Conservation (phyloP, 768 basidiomycete genomes). For the Termitomyces sp. region DNA sequence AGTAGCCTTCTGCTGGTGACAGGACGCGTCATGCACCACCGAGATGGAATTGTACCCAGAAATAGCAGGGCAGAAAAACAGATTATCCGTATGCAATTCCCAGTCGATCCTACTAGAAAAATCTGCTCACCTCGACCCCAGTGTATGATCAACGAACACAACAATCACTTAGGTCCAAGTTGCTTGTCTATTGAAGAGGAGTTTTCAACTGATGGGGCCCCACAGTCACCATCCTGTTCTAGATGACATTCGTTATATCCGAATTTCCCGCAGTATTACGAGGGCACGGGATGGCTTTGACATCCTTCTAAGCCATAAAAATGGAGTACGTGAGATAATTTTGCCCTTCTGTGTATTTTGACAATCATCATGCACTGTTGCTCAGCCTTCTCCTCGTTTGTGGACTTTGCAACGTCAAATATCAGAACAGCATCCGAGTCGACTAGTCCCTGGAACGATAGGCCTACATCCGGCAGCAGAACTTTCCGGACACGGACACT, state of each 20-base stretch:
- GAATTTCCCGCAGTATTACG: constrained; percentile 2
- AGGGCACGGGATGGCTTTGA: constrained; percentile 8
- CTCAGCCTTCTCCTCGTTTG: constrained; percentile 1
- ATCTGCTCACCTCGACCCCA: not conserved
- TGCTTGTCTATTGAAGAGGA: not conserved
- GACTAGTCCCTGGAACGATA: not conserved
- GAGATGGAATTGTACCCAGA: not conserved
- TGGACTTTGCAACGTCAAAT: constrained; percentile 10
- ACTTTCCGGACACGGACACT: constrained; percentile 2
- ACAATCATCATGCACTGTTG: not conserved
- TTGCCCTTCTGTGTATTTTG: not conserved
- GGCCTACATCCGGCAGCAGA: not conserved
- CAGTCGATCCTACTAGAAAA: not conserved
- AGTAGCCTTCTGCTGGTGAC: constrained; percentile 10
- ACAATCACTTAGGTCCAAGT: constrained; percentile 9
- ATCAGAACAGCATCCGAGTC: not conserved
- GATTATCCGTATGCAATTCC: constrained; percentile 14
- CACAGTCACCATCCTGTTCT: constrained; percentile 10
- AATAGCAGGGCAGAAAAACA: constrained; percentile 18
- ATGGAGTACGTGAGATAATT: not conserved
- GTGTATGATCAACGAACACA: constrained; percentile 9
- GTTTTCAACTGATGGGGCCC: not conserved
- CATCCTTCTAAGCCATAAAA: constrained; percentile 13
- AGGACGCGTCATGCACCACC: constrained; percentile 9
- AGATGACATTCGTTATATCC: constrained; percentile 13